Base-by-base conservation (phyloP, 306 rosid species). In the Acacia acuminata region DNA sequence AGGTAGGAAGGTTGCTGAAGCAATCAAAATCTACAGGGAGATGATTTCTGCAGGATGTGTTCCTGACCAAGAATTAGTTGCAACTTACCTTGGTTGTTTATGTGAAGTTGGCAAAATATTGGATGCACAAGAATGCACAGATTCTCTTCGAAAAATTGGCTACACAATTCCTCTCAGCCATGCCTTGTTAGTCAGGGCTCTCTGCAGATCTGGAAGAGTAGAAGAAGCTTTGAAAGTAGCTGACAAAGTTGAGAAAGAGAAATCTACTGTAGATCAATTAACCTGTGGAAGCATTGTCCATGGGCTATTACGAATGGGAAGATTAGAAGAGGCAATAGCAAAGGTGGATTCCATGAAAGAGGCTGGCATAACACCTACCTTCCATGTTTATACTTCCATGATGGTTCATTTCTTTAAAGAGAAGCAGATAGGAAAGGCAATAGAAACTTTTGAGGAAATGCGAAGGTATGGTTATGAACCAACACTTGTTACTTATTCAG, bases 251-350 rank as follows among this genome's bases (percentile, higher is more conserved):
- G 87, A 88, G 40, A 66, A 71, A 40, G 94, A 88, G 61, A 82
- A 85, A 75, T 79, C 86, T 5, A 79, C 76, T 25, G 67, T 96
- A 24, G 90, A 88, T 71, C 88, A 78, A 71, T 79, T 85, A 79
- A 90, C 94, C 53, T 92, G 85, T 78, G 97, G 99, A 80, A 96
- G 99, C 89, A 79, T 96, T 53, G 81, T 96, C 38, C 97, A 96
- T 86, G 98, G 93, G 70, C 88, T 92, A 72, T 74, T 93, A 67
- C 88, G 85, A 58, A 91, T 73, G 67, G 92, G 93, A 66, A 84
- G 81, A 58, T 14, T 85, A 40, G 90, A 90, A 83, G 94, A 92
- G 78, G 99, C 98, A 64, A 78, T 93, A 81, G 82, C 88, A 4
- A 92, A 89, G 84, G 85, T 93, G 44, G 85, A 88, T 47, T 88